Evolutionary conservation across 768 basidiomycete genomes (phyloP).

Genomic region (Russula ochroleuca): DNA sequence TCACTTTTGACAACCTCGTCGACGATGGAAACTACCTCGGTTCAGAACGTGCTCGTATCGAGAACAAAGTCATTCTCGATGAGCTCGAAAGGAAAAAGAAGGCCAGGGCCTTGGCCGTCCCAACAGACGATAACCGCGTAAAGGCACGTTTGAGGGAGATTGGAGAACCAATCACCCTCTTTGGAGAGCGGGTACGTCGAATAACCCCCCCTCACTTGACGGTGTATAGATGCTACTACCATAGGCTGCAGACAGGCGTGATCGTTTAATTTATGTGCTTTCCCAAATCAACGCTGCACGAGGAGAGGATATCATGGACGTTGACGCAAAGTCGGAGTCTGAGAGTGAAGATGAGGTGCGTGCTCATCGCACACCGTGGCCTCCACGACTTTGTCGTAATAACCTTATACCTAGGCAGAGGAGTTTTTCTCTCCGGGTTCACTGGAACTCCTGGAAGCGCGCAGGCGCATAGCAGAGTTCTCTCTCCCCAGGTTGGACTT

Average conservation of each 20-base stretch:
- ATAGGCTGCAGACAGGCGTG: constrained; percentile 92
- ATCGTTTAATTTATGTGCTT: constrained; percentile 90
- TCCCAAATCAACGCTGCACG: constrained; percentile 90
- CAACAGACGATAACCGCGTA: constrained; percentile 94
- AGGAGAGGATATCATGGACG: constrained; percentile 73
- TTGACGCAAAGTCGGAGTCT: constrained; percentile 64
- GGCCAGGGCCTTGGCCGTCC: constrained; percentile 87
- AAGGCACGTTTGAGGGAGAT: constrained; percentile 85
- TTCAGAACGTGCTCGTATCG: constrained; percentile 67
- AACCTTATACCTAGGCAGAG: constrained; percentile 54
- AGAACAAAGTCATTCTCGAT: constrained; percentile 85
- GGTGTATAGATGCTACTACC: constrained; percentile 25
- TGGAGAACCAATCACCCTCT: constrained; percentile 95
- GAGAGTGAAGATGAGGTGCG: constrained; percentile 75
- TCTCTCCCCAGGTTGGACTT: constrained; percentile 92
- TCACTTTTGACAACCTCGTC: constrained; percentile 68
- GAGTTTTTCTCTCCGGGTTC: constrained; percentile 96
- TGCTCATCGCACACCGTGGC: background rate
- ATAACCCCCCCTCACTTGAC: constrained; percentile 8
- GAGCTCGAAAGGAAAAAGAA: constrained; percentile 98
- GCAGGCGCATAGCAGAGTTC: constrained; percentile 84
- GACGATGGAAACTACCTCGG: constrained; percentile 76
- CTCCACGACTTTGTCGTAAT: background rate
- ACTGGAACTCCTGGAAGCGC: constrained; percentile 77
- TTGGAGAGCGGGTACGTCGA: constrained; percentile 89